These are phyloP conservation scores for Chondrus crispus DNA, from an alignment of 23 red algal species.

Conservation along the genomic window DNA sequence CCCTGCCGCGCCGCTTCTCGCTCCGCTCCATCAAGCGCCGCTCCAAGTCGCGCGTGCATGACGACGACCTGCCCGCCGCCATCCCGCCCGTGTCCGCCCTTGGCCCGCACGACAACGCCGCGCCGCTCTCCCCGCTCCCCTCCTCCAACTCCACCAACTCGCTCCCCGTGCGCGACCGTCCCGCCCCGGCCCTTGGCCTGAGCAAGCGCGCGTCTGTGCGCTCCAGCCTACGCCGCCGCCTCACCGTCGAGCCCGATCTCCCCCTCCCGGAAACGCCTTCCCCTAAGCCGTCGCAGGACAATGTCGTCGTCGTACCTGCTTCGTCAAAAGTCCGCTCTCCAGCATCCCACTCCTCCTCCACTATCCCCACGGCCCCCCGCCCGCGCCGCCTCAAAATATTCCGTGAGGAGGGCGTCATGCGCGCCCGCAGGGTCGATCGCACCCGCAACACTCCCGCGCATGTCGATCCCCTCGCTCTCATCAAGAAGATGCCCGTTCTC, in stretches of 20 bases:
- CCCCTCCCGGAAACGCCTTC: background rate
- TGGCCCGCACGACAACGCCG: background rate
- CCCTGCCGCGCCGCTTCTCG: constrained; percentile 57
- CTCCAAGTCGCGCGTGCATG: constrained; percentile 56
- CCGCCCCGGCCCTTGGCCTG: background rate
- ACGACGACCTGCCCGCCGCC: background rate
- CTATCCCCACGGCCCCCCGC: background rate
- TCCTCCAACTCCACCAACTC: background rate
- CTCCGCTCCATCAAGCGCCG: constrained; percentile 56
- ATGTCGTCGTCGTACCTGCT: background rate
- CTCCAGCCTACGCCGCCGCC: background rate
- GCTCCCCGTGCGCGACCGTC: background rate
- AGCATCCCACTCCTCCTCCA: background rate
- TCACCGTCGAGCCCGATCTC: background rate
- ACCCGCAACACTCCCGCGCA: background rate
- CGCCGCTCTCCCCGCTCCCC: background rate
- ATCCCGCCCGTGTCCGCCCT: background rate
- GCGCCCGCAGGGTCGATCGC: background rate
- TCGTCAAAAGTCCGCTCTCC: background rate
- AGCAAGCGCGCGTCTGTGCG: background rate
- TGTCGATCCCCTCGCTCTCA: constrained; percentile 56
- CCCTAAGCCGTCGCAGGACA: too few relatives aligned
- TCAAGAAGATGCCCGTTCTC: constrained; percentile 50
- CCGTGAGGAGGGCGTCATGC: constrained; percentile 62
- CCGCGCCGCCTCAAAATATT: constrained; percentile 40